phyloP scores from a whole-genome alignment of 2,329 filamentous ascomycete species.

The Nigrospora sphaerica region DNA sequence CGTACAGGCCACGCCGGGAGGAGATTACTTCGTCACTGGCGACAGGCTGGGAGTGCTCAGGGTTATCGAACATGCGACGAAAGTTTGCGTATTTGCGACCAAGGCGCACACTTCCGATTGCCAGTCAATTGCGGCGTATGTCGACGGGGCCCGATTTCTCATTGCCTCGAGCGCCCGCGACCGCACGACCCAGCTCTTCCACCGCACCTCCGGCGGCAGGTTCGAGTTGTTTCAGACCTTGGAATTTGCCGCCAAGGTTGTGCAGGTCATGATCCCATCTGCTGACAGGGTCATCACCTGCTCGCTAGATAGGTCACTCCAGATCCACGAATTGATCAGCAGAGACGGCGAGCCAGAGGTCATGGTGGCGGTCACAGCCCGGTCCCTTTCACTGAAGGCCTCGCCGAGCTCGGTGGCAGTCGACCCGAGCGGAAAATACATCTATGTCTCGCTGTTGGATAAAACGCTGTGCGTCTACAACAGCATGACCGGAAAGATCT shows the following conservation, averaged over 20 bases:
- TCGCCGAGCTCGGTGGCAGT: slow-evolving; percentile 81
- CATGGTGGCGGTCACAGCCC: slow-evolving; percentile 69
- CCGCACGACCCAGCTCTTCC: slow-evolving; percentile 88
- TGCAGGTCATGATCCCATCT: slow-evolving; percentile 65
- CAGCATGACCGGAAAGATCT: slow-evolving; percentile 59
- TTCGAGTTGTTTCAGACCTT: slow-evolving; percentile 86
- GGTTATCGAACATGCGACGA: slow-evolving; percentile 56
- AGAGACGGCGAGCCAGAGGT: slow-evolving; percentile 57
- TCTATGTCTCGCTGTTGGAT: slow-evolving; percentile 55
- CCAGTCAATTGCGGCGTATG: slow-evolving; percentile 69
- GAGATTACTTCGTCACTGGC: slow-evolving; percentile 67
- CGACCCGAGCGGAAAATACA: slow-evolving; percentile 50
- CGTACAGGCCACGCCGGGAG: slow-evolving; percentile 52
- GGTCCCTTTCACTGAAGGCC: slow-evolving; percentile 75
- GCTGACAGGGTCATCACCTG: slow-evolving; percentile 74
- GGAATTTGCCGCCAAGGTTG: slow-evolving; percentile 85
- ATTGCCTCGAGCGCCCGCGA: slow-evolving; percentile 83
- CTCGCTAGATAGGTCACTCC: slow-evolving; percentile 80
- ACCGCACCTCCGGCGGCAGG: slow-evolving; percentile 42
- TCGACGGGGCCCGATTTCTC: slow-evolving; percentile 53
- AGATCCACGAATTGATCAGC: slow-evolving; percentile 71
- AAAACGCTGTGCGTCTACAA: slow-evolving; percentile 55
- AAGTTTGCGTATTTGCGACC: slow-evolving; percentile 58
- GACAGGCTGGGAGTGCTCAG: slow-evolving; percentile 81
- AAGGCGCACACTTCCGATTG: slow-evolving; percentile 86